A percentile compares a stretch with the other conserved stretches of the same genome.
These are phyloP conservation scores for Clarireedia hainanense DNA, from an alignment of 2,329 filamentous ascomycete genomes.

Conservation along the genomic window DNA sequence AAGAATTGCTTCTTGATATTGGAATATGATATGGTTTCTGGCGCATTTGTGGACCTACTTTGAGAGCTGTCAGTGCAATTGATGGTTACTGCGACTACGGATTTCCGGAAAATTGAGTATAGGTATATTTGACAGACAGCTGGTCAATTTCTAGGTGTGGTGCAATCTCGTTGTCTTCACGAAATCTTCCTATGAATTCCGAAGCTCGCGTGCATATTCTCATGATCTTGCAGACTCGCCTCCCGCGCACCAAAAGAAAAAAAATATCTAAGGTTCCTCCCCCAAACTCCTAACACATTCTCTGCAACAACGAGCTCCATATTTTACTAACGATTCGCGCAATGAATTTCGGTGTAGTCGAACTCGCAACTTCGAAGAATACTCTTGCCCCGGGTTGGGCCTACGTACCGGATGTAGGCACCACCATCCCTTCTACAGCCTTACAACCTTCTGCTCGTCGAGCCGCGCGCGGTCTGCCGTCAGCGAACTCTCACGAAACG, in stretches of 20 bases:
- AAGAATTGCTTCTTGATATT: background rate
- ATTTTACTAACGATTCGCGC: conserved; percentile 22
- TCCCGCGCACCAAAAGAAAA: background rate
- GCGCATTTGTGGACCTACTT: no score
- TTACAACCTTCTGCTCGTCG: conserved; percentile 52
- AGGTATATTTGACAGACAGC: no score
- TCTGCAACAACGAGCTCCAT: background rate
- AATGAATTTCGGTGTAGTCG: conserved; percentile 72
- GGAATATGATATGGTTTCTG: no score
- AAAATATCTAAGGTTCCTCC: background rate
- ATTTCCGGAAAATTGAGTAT: no score
- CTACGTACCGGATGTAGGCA: conserved; percentile 67
- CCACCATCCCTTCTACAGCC: conserved; percentile 46
- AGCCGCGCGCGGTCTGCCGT: conserved; percentile 44
- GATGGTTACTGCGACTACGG: no score
- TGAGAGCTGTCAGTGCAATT: no score
- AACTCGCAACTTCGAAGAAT: conserved; percentile 64
- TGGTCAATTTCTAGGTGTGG: no score
- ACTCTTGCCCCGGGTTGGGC: conserved; percentile 80
- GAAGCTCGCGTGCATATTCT: no score
- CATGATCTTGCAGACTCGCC: background rate
- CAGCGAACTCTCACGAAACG: conserved; percentile 53
- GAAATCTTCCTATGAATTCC: background rate
- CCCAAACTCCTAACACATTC: background rate
- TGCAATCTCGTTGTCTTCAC: no score